These are phyloP conservation scores for Trichoderma harzianum DNA, from an alignment of 2,329 filamentous ascomycete genomes.

Conservation along the genomic window DNA sequence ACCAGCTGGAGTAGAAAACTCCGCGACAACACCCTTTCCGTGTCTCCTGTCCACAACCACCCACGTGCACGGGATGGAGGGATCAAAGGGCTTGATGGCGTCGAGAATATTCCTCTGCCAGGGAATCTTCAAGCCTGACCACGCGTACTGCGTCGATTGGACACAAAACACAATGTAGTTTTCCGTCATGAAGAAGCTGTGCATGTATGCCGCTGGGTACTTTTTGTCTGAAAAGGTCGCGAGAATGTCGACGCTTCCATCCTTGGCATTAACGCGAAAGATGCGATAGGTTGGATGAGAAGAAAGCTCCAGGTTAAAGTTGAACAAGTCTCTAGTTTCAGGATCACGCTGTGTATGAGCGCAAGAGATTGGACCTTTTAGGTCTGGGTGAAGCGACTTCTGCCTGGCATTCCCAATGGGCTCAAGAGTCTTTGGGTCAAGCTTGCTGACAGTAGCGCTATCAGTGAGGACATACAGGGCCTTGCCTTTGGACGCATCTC, in stretches of 20 bases:
- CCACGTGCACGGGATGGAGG: conserved; percentile 59
- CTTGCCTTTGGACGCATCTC: conserved; percentile 18
- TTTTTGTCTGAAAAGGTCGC: conserved; percentile 57
- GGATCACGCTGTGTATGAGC: conserved; percentile 73
- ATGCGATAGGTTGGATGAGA: conserved; percentile 60
- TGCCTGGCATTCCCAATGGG: conserved; percentile 64
- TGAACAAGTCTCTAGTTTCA: conserved; percentile 70
- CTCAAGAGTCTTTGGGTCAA: conserved; percentile 70
- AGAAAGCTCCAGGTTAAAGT: conserved; percentile 73
- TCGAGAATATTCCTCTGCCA: conserved; percentile 67
- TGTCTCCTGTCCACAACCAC: conserved; percentile 66
- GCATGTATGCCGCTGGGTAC: conserved; percentile 67
- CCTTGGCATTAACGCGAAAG: conserved; percentile 61
- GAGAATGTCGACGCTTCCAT: conserved; percentile 66
- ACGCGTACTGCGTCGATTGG: conserved; percentile 60
- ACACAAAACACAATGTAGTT: conserved; percentile 71
- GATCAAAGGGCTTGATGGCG: conserved; percentile 61
- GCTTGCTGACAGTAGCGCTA: conserved; percentile 57
- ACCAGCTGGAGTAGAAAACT: conserved; percentile 63
- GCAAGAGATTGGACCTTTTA: conserved; percentile 64
- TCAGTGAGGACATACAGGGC: conserved; percentile 30
- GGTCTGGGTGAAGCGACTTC: conserved; percentile 58
- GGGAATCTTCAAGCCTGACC: conserved; percentile 56
- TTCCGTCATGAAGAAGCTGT: conserved; percentile 72
- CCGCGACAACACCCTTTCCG: conserved; percentile 62